Base-by-base conservation (phyloP, 176 grass and related monocot species). In the Puccinellia tenuiflora region DNA sequence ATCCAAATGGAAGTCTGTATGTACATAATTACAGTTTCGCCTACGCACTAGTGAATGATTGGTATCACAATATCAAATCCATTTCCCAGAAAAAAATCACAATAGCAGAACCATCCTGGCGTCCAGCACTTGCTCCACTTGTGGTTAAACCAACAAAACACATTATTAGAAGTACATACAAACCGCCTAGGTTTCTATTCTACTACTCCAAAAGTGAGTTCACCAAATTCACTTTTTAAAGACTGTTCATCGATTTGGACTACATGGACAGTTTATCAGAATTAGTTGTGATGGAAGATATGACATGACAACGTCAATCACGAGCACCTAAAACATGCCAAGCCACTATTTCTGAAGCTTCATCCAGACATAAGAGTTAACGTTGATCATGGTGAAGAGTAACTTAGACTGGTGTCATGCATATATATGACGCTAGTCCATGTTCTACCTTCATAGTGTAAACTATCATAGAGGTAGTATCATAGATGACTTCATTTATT, bases 221-320 rank as follows among this genome's bases (percentile, higher is more conserved):
- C 51, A 68, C 35, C 73, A 15, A 73, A 75, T 28, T 63, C 42
- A 26, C 81, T 66, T 88, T 88, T 66, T 47, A 2, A 7, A n/a
- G 3, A 22, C 17, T 73, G 63, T 51, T 75, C 29, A 56, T 79
- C 20, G 74, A 28, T 42, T 79, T 75, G 37, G 81, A 55, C 31
- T 31, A 1, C 3, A 51, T 39, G 15, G 3, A 30, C 64, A 3
- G 64, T 18, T 51, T 40, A 70, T 69, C 22, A 53, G 28, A 77
- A 40, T 78, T 83, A 72, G 80, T 42, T 74, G 34, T 6, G 20
- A 18, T 83, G 52, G 17, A 68, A 61, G 28, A 24, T 6, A 31
- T 64, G 65, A 52, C 78, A 40, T 62, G 38, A 50, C 54, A 51
- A 31, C 73, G 73, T 78, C 80, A 78, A 51, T 73, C 14, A 72